Percentiles rank a stretch among this genome's conserved stretches.
Conservation (phyloP, 2,329 filamentous ascomycete genomes). For the Tetracladium maxilliforme region DNA sequence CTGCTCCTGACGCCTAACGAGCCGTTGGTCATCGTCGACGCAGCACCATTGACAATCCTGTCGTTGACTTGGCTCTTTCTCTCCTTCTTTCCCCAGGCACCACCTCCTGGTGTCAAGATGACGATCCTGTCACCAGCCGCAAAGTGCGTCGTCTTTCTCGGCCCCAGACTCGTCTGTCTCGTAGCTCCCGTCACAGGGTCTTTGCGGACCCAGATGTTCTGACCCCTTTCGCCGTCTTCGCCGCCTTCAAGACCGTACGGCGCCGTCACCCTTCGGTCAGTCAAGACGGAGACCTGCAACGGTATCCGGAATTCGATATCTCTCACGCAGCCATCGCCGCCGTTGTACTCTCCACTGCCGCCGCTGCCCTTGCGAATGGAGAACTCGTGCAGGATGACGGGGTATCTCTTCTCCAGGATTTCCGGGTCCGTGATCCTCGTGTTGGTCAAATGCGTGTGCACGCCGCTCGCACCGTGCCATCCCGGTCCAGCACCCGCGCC, state of each 20-base stretch:
- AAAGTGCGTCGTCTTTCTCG: constrained; percentile 7
- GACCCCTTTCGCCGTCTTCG: not conserved
- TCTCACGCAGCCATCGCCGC: constrained; percentile 8
- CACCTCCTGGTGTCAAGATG: constrained; percentile 9
- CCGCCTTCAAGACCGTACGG: not conserved
- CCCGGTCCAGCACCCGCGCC: constrained; percentile 9
- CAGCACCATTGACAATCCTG: too few relatives aligned
- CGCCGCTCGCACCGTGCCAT: constrained; percentile 8
- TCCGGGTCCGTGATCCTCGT: constrained; percentile 10
- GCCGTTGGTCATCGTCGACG: too few relatives aligned
- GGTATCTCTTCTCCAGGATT: constrained; percentile 10
- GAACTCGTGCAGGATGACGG: constrained; percentile 10
- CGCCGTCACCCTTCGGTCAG: not conserved
- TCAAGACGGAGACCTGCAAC: constrained; percentile 3
- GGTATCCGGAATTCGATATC: constrained; percentile 6
- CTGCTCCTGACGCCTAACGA: too few relatives aligned
- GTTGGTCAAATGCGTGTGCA: constrained; percentile 10
- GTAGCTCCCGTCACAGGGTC: too few relatives aligned
- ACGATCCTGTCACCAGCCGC: constrained; percentile 8
- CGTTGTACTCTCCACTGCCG: constrained; percentile 6
- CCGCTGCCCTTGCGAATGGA: constrained; percentile 7
- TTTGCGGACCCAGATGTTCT: not conserved
- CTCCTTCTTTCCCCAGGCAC: constrained; percentile 7
- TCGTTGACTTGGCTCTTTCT: constrained; percentile 1
- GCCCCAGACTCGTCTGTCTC: constrained; percentile 10